Percentiles rank a stretch among this genome's conserved stretches.
These are phyloP conservation scores for Dryas alaskensis DNA, from an alignment of 306 rosid genomes.

Conservation along the genomic window DNA sequence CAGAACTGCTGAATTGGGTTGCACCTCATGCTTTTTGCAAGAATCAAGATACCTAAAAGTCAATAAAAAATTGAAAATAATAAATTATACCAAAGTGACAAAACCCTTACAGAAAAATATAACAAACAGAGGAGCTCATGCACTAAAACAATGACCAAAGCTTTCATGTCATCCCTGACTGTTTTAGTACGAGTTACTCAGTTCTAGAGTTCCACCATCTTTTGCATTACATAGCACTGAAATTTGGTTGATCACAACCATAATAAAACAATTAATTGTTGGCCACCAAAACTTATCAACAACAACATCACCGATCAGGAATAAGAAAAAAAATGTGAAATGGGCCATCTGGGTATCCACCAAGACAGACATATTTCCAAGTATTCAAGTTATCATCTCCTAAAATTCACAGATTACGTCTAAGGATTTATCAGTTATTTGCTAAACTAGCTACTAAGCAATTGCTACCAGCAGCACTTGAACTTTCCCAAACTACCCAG, in stretches of 20 bases:
- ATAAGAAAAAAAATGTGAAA: not conserved
- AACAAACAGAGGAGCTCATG: not conserved
- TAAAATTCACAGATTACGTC: not conserved
- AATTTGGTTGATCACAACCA: not conserved
- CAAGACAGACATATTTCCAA: not conserved
- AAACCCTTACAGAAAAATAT: not conserved
- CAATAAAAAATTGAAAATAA: not conserved
- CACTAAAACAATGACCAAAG: not conserved
- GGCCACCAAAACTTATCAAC: not conserved
- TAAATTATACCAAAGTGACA: not conserved
- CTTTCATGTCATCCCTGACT: too few species aligned
- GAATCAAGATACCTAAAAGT: conserved; percentile 50
- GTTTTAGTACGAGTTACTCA: too few species aligned
- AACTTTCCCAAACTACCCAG: not conserved
- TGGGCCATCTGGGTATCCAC: not conserved
- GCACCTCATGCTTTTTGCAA: conserved; percentile 54
- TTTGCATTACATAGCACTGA: not conserved
- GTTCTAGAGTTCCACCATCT: not conserved
- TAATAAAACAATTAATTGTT: not conserved
- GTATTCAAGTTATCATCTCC: not conserved
- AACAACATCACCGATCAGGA: too few species aligned
- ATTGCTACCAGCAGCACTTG: not conserved
- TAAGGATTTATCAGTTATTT: not conserved
- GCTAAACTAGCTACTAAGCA: too few species aligned
- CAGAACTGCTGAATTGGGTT: conserved; percentile 39